Conservation (phyloP, 192 early-diverging fungal species). For the Irineochytrium annulatum region DNA sequence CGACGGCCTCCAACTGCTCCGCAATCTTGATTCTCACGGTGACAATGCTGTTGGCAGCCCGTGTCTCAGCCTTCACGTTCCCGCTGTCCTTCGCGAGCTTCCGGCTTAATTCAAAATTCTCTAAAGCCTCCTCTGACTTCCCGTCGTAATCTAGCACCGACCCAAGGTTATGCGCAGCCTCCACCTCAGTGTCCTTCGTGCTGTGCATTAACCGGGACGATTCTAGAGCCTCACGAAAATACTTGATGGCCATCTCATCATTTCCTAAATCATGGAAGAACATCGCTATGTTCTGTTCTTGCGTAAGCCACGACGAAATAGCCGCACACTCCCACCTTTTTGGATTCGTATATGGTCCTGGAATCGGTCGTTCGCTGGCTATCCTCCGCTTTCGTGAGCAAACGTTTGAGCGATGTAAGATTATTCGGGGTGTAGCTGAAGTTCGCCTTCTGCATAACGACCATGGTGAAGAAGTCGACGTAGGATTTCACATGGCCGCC, state of each 20-base stretch:
- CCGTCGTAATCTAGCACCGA: constrained; percentile 25
- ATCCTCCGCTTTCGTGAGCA: constrained; percentile 37
- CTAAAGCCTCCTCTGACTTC: constrained; percentile 33
- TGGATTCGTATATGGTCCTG: constrained; percentile 27
- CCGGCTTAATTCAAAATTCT: constrained; percentile 34
- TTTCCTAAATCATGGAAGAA: constrained; percentile 28
- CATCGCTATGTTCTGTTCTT: constrained; percentile 32
- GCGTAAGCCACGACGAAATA: too few relatives aligned
- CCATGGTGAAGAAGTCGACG: constrained; percentile 43
- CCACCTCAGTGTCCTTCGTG: constrained; percentile 30
- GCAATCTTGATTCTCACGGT: constrained; percentile 35
- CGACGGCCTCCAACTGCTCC: constrained; percentile 21
- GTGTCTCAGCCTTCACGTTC: constrained; percentile 20
- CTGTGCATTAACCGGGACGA: constrained; percentile 20
- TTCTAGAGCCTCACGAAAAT: constrained; percentile 35
- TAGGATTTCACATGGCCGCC: constrained; percentile 39
- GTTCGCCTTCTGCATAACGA: constrained; percentile 1
- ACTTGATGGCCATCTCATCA: constrained; percentile 16
- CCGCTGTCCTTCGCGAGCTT: constrained; percentile 17
- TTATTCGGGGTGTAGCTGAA: neutral
- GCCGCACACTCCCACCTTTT: too few relatives aligned
- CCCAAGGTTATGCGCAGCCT: constrained; percentile 36
- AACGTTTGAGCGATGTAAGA: constrained; percentile 23
- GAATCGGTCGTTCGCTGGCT: constrained; percentile 18
- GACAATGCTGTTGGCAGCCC: constrained; percentile 29